phyloP scores from a whole-genome alignment of 805 yeast genomes.

The Yamadazyma kitorensis region DNA sequence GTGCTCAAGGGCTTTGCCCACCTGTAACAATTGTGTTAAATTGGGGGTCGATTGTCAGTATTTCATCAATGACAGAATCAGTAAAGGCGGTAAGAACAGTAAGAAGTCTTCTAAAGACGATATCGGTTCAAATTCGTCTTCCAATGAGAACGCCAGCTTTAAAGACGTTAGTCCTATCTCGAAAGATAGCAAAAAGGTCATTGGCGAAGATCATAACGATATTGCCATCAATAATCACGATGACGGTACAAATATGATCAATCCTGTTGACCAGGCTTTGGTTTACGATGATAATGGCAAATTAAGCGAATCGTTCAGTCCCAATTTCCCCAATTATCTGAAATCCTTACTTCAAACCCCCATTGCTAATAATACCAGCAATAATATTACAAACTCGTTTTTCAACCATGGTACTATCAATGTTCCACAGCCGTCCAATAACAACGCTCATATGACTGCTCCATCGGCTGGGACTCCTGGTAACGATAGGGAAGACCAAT shows the following conservation, averaged over 20 bases:
- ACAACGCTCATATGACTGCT: not conserved
- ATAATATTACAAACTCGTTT: constrained; percentile 35
- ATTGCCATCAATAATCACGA: no score
- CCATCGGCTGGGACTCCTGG: no score
- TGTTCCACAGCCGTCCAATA: constrained; percentile 15
- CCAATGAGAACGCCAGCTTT: not conserved
- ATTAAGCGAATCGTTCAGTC: constrained; percentile 1
- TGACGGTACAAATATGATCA: no score
- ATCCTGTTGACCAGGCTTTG: not conserved
- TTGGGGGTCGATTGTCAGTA: constrained; percentile 49
- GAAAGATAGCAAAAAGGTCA: no score
- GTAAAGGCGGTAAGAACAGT: constrained; percentile 40
- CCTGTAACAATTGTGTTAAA: constrained; percentile 53
- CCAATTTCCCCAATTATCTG: constrained; percentile 11
- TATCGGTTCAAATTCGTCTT: not conserved
- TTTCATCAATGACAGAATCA: constrained; percentile 56
- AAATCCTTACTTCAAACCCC: constrained; percentile 10
- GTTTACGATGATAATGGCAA: constrained; percentile 2
- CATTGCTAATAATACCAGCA: constrained; percentile 21
- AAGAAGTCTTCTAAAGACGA: constrained; percentile 1
- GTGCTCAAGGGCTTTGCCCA: constrained; percentile 58
- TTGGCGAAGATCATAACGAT: no score
- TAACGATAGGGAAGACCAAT: constrained; percentile 24
- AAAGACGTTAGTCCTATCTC: constrained; percentile 3
- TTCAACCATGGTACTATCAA: constrained; percentile 21